phyloP scores from a whole-genome alignment of 371 early-diverging fungal species.

The Thermomucor indicae-seudaticae region DNA sequence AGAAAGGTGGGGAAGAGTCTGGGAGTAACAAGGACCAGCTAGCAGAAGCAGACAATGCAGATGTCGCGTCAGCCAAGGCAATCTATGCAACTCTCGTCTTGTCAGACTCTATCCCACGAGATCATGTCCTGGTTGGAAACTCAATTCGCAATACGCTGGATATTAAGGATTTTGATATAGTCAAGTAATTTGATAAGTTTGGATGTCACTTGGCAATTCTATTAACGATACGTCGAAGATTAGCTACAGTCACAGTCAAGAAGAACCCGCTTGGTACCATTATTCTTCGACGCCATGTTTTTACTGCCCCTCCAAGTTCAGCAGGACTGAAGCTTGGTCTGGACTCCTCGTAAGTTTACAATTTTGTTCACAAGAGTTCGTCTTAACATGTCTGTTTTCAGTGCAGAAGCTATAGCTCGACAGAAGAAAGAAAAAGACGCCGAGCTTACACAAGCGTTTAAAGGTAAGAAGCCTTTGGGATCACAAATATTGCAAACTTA shows the following conservation, averaged over 20 bases:
- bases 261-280: constrained; percentile 22
- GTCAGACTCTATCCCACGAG: constrained; percentile 29
- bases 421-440: constrained; percentile 24
- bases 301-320: constrained; percentile 6
- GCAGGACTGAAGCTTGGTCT: constrained; percentile 37
- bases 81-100: constrained; percentile 33
- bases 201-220: no score
- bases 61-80: constrained; percentile 14
- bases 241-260: constrained; percentile 34
- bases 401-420: constrained; percentile 22
- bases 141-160: constrained; percentile 39
- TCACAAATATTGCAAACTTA: neutral
- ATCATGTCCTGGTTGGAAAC: constrained; percentile 48
- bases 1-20: constrained; percentile 2
- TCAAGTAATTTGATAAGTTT: constrained; percentile 25
- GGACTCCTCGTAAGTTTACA: constrained; percentile 18
- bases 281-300: constrained; percentile 20
- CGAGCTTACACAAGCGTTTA: constrained; percentile 15
- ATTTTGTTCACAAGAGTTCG: neutral
- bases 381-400: neutral
- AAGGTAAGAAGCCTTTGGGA: constrained; percentile 17
- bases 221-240: constrained; percentile 15
- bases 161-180: constrained; percentile 39
- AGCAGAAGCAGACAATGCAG: constrained; percentile 25
- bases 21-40: neutral